Percentiles rank a stretch among this genome's conserved stretches.
These are phyloP conservation scores for sweet orange (Citrus sinensis) DNA, from an alignment of 345 rosid genomes.

Conservation along the genomic window DNA sequence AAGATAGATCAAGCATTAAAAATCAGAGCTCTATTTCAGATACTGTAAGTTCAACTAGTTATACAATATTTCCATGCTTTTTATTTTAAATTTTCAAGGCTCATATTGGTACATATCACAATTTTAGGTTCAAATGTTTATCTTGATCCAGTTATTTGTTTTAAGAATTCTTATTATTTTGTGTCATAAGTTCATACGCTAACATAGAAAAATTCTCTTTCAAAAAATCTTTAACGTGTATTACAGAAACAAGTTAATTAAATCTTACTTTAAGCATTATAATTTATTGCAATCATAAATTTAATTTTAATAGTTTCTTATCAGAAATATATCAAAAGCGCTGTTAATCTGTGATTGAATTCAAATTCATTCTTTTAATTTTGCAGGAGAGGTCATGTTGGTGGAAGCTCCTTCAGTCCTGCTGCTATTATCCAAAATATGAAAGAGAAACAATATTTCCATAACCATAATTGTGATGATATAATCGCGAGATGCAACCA, in stretches of 20 bases:
- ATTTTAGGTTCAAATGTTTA: too few species aligned
- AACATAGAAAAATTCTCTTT: too few species aligned
- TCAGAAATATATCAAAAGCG: background rate
- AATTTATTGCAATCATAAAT: too few species aligned
- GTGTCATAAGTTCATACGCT: too few species aligned
- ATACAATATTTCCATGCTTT: background rate
- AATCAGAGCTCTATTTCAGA: slow-evolving; percentile 11
- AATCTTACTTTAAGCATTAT: too few species aligned
- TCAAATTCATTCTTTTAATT: background rate
- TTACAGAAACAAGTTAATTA: too few species aligned
- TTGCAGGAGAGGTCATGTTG: slow-evolving; percentile 23
- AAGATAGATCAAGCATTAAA: slow-evolving; percentile 1
- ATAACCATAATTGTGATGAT: background rate
- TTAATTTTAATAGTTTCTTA: too few species aligned
- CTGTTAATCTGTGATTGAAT: background rate
- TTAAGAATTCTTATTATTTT: too few species aligned
- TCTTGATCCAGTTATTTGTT: too few species aligned
- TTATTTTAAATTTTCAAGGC: background rate
- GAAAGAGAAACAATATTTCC: background rate
- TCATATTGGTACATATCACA: background rate
- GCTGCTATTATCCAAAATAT: slow-evolving; percentile 16
- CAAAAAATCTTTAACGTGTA: too few species aligned
- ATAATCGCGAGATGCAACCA: background rate
- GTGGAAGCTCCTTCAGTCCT: slow-evolving; percentile 19
- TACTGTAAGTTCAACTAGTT: slow-evolving; percentile 19